Evolutionary conservation across 208 protist genomes (phyloP), one percentile per base, ranked within the genome.

Genomic region (Balamuthia mandrillaris): DNA sequence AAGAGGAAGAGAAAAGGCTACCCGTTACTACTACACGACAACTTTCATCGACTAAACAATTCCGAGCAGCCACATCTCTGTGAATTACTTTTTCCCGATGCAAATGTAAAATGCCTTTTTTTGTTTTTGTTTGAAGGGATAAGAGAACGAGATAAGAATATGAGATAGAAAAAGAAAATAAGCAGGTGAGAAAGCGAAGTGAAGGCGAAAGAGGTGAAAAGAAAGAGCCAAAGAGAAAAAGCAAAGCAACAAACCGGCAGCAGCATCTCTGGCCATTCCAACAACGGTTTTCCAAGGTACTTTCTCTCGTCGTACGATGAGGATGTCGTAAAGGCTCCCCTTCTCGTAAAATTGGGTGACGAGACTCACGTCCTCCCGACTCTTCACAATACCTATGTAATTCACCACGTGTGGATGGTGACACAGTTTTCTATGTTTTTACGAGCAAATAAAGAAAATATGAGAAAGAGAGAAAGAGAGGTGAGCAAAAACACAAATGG

Each of bases 391-490:
- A 9, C 65, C 65, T 4, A 74, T 21, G 27, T 74, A 74, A 18
- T 49, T 74, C 18, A 74, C 65, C 33, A 74, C 65, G 65, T 74
- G 65, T 9, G 65, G 65, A 33, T 74, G 65, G 51, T 74, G 65
- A 18, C 65, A 74, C 37, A 74, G 65, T 29, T 74, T 74, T 5
- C 65, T 68, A 3, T 21, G 2, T 1, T 1, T 63, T n/a, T 12
- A 65, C 14, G 14, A 65, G 58, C 27, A 31, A 14, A 29, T 63
- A 31, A 31, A 37, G 56, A 10, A 9, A 33, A 9, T 63, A 9
- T 24, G 54, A 6, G 54, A 29, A 29, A 6, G 54, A 35, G 9
- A 6, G 24, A n/a, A n/a, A n/a, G n/a, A n/a, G n/a, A n/a, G n/a
- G n/a, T n/a, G n/a, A n/a, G n/a, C n/a, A n/a, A n/a, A n/a, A n/a